These are phyloP conservation scores for Xylariaceae sp. DNA, from an alignment of 2,329 filamentous ascomycete species.

Conservation along the genomic window DNA sequence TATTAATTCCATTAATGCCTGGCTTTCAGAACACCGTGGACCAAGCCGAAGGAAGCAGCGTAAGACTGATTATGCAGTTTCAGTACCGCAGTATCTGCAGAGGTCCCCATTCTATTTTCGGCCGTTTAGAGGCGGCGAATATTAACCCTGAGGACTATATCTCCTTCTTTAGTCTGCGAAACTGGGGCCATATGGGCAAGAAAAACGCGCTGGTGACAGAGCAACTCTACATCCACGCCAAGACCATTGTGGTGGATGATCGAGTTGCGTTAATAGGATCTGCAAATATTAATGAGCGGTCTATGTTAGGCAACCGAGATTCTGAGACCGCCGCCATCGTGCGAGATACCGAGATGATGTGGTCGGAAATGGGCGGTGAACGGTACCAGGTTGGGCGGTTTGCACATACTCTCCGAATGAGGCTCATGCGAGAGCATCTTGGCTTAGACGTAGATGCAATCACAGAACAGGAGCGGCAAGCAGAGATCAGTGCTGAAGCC, in stretches of 20 bases:
- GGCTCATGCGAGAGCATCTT: slow-evolving; percentile 94
- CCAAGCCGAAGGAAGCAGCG: slow-evolving; percentile 89
- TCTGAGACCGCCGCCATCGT: slow-evolving; percentile 91
- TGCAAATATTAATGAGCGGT: slow-evolving; percentile 98
- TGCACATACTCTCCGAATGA: slow-evolving; percentile 88
- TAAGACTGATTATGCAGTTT: slow-evolving; percentile 94
- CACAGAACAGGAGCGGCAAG: slow-evolving; percentile 75
- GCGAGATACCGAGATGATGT: slow-evolving; percentile 89
- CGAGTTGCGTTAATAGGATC: slow-evolving; percentile 92
- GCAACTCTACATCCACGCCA: slow-evolving; percentile 97
- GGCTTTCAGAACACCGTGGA: slow-evolving; percentile 98
- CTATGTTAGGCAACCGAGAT: slow-evolving; percentile 89
- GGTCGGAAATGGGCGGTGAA: slow-evolving; percentile 87
- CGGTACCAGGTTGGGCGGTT: slow-evolving; percentile 92
- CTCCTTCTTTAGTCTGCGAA: slow-evolving; percentile 87
- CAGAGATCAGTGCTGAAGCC: slow-evolving; percentile 65
- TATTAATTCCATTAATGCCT: slow-evolving; percentile 95
- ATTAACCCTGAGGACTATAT: slow-evolving; percentile 97
- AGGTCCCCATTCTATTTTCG: slow-evolving; percentile 91
- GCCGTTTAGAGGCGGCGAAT: slow-evolving; percentile 74
- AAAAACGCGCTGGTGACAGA: slow-evolving; percentile 87
- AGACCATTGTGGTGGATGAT: slow-evolving; percentile 95
- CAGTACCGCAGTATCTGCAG: slow-evolving; percentile 96
- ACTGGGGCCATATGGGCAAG: slow-evolving; percentile 89
- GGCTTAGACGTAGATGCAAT: slow-evolving; percentile 95